Evolutionary conservation across 257 asterid species (phyloP).

Genomic region (Primulina eburnea): DNA sequence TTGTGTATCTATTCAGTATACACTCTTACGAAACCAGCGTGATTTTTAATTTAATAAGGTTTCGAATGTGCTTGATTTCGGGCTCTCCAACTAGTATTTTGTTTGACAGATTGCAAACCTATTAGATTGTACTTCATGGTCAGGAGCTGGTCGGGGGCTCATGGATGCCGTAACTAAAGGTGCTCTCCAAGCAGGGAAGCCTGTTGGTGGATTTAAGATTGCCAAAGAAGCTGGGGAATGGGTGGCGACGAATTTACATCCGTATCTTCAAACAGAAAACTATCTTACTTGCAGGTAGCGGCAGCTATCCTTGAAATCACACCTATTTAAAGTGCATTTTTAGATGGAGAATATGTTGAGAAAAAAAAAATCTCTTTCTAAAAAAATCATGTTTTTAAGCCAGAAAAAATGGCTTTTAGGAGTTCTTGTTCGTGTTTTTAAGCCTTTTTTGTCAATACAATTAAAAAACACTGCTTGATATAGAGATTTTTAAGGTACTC

Average conservation of each 20-base stretch:
- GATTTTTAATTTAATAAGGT: not conserved
- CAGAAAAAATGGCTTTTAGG: not conserved
- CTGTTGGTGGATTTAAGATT: slow-evolving; percentile 92
- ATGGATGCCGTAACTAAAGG: slow-evolving; percentile 98
- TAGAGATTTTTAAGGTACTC: too few species aligned
- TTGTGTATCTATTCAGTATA: not conserved
- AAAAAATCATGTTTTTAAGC: not conserved
- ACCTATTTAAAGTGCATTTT: not conserved
- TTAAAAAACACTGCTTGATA: too few species aligned
- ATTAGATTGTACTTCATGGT: slow-evolving; percentile 82
- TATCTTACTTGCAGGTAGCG: slow-evolving; percentile 85
- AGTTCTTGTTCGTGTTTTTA: not conserved
- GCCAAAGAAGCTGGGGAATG: slow-evolving; percentile 93
- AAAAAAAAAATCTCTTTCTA: too few species aligned
- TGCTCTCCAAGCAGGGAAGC: slow-evolving; percentile 74
- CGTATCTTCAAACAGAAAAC: slow-evolving; percentile 62
- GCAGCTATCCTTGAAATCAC: not conserved
- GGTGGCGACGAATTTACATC: slow-evolving; percentile 68
- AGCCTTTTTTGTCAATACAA: not conserved
- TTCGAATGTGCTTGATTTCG: slow-evolving; percentile 15
- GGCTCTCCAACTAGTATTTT: slow-evolving; percentile 19
- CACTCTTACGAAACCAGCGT: not conserved
- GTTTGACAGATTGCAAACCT: slow-evolving; percentile 62
- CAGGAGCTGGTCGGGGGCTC: slow-evolving; percentile 94
- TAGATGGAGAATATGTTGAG: not conserved